These are phyloP conservation scores for Metarhizium humberi DNA, from an alignment of 2,329 filamentous ascomycete genomes.

Conservation along the genomic window DNA sequence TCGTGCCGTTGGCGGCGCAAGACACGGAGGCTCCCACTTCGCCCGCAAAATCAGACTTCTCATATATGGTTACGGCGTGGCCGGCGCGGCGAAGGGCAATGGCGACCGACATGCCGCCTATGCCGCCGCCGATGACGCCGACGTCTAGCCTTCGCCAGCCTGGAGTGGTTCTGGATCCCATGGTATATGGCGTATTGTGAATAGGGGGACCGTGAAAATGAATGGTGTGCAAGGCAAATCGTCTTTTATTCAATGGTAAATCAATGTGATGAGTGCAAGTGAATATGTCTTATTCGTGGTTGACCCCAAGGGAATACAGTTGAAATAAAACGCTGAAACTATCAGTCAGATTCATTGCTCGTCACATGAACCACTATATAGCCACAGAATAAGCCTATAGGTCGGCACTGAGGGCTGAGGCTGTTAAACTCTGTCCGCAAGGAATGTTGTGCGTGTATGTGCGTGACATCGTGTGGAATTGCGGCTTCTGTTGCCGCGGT, in stretches of 20 bases:
- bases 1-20: conserved; percentile 60
- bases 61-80: conserved; percentile 51
- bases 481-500: background rate
- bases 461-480: background rate
- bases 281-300: background rate
- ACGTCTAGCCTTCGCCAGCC: conserved; percentile 36
- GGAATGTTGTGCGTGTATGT: no score
- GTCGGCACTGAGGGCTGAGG: background rate
- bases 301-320: background rate
- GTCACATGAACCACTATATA: background rate
- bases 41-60: conserved; percentile 54
- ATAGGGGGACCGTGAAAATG: background rate
- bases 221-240: background rate
- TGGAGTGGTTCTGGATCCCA: conserved; percentile 14
- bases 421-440: no score
- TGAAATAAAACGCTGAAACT: background rate
- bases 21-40: conserved; percentile 60
- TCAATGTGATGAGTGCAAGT: background rate
- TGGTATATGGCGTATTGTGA: conserved; percentile 4
- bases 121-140: conserved; percentile 36
- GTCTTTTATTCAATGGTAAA: background rate
- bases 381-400: background rate
- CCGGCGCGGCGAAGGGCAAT: conserved; percentile 37
- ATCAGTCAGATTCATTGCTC: background rate
- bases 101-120: conserved; percentile 37